phyloP scores from a whole-genome alignment of 129 eudicot species.

The Saussurea involucrata region DNA sequence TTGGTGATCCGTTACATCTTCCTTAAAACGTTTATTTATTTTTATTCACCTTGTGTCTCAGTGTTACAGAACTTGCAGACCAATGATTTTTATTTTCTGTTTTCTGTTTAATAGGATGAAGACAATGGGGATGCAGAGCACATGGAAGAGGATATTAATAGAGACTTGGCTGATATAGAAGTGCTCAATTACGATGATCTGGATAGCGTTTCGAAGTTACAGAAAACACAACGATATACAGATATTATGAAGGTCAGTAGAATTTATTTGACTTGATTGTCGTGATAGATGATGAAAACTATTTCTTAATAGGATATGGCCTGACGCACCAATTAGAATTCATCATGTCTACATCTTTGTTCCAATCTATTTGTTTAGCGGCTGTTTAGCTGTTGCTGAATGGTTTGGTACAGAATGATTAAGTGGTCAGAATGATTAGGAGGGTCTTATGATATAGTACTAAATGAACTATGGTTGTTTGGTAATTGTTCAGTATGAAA shows the following conservation, averaged over 20 bases:
- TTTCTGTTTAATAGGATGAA: slow-evolving; percentile 49
- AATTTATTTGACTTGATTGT: not conserved
- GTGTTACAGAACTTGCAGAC: slow-evolving; percentile 1
- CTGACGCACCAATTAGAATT: not conserved
- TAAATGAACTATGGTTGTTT: too few species aligned
- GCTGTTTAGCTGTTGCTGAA: too few species aligned
- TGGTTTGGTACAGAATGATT: too few species aligned
- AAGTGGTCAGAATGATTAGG: too few species aligned
- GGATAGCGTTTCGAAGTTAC: slow-evolving; percentile 78
- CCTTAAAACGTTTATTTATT: not conserved
- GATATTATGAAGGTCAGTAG: slow-evolving; percentile 77
- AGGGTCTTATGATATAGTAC: too few species aligned
- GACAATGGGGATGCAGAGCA: slow-evolving; percentile 51
- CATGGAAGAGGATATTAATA: slow-evolving; percentile 81
- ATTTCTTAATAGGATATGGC: not conserved
- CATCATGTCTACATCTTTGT: not conserved
- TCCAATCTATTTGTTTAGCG: not conserved
- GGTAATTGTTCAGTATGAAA: too few species aligned
- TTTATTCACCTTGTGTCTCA: not conserved
- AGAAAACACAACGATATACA: slow-evolving; percentile 60
- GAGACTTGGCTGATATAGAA: slow-evolving; percentile 86
- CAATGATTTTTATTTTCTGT: not conserved
- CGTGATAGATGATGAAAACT: not conserved
- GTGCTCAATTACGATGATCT: slow-evolving; percentile 74
- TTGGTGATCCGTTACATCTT: not conserved